phyloP scores from a whole-genome alignment of 176 grass and related monocot species.

The Rhipidocladum racemiflorum region DNA sequence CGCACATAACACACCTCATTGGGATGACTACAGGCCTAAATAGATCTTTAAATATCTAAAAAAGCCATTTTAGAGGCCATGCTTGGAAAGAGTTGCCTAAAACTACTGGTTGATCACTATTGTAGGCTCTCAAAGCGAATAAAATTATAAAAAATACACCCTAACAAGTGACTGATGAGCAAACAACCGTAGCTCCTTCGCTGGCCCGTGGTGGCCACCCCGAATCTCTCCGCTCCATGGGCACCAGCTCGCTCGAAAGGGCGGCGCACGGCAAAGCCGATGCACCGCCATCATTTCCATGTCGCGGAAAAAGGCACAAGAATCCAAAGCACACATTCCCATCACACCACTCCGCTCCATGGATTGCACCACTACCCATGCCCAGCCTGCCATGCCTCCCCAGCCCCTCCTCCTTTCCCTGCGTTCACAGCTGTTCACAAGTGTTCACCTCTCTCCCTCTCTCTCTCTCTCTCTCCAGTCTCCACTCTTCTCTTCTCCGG shows the following conservation, averaged over 20 bases:
- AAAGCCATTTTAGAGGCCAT: no score
- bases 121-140: no score
- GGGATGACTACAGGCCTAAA: no score
- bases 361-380: constrained; percentile 17
- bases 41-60: no score
- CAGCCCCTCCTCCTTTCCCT: not conserved
- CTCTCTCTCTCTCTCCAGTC: not conserved
- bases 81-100: no score
- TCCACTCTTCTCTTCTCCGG: not conserved
- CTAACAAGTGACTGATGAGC: no score
- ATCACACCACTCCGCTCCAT: constrained; percentile 28
- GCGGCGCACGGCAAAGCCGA: not conserved
- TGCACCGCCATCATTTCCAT: constrained; percentile 25
- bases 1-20: no score
- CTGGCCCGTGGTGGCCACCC: no score
- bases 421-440: constrained; percentile 28
- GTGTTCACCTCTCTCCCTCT: not conserved
- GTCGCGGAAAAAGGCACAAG: constrained; percentile 14
- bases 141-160: no score
- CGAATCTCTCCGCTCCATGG: not conserved
- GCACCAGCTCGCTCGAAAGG: constrained; percentile 11
- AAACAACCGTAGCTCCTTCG: no score
- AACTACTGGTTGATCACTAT: no score
- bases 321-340: constrained; percentile 58
- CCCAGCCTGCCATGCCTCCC: not conserved